Percentiles rank a stretch among this genome's conserved stretches.
Evolutionary conservation across 1,139 yeast genomes (phyloP).

Genomic region (Debaryomyces psychrophilus): DNA sequence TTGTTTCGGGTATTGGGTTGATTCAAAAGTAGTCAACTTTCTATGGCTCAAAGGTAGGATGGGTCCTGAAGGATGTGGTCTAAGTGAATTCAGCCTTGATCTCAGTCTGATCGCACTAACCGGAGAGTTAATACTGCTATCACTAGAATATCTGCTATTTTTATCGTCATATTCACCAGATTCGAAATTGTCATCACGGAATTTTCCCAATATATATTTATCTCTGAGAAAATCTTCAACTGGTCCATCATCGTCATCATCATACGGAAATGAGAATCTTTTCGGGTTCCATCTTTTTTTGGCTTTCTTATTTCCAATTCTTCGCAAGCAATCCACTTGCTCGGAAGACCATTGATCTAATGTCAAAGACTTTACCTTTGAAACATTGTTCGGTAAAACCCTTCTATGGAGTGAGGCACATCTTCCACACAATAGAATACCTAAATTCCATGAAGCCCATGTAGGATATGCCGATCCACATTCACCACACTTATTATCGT

Average conservation of each 20-base stretch:
- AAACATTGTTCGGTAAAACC: conserved; percentile 61
- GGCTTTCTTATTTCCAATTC: conserved; percentile 68
- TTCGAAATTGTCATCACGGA: conserved; percentile 38
- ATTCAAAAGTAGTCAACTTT: conserved; percentile 46
- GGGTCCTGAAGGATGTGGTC: conserved; percentile 11
- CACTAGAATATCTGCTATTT: conserved; percentile 15
- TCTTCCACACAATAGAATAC: conserved; percentile 73
- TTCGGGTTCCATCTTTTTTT: conserved; percentile 66
- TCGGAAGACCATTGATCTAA: conserved; percentile 76
- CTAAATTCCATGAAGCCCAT: conserved; percentile 54
- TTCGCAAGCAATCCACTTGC: conserved; percentile 58
- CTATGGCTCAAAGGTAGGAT: conserved; percentile 47
- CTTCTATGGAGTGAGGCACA: conserved; percentile 81
- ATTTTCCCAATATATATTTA: conserved; percentile 53
- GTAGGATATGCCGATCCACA: conserved; percentile 68
- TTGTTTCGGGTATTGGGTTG: conserved; percentile 41
- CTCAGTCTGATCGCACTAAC: conserved; percentile 15
- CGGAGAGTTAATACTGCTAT: conserved; percentile 16
- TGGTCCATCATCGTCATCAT: conserved; percentile 59
- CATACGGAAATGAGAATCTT: conserved; percentile 68
- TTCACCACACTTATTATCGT: conserved; percentile 72
- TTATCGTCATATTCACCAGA: conserved; percentile 29
- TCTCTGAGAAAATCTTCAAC: conserved; percentile 56
- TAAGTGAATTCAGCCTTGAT: conserved; percentile 30
- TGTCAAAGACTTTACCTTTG: conserved; percentile 78